These are phyloP conservation scores for Globisporangium ultimum DNA, from an alignment of 352 stramenopile genomes.

Conservation along the genomic window DNA sequence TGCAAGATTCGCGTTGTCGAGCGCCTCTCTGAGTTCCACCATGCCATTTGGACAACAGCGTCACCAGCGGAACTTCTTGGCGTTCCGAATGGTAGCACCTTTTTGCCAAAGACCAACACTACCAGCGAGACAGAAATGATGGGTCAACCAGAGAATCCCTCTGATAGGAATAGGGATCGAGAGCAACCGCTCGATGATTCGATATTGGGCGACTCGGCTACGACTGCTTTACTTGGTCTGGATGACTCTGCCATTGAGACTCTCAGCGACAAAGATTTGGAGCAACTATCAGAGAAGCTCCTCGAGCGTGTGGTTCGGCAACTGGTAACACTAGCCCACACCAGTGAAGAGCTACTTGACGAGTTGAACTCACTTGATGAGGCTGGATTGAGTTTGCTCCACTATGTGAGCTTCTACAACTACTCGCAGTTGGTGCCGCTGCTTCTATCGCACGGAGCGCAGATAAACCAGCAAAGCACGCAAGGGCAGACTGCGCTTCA, in stretches of 20 bases:
- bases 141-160: too few species aligned
- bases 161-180: too few species aligned
- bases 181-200: too few species aligned
- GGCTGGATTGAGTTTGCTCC: constrained; percentile 79
- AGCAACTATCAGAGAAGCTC: constrained; percentile 73
- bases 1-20: constrained; percentile 88
- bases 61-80: constrained; percentile 13
- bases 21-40: constrained; percentile 76
- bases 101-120: not conserved
- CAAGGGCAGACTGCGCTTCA: constrained; percentile 84
- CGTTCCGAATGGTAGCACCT: constrained; percentile 1
- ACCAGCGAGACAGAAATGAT: too few species aligned
- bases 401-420: constrained; percentile 90
- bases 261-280: constrained; percentile 76
- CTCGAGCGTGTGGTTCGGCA: constrained; percentile 83
- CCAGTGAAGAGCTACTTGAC: constrained; percentile 75
- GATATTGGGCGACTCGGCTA: not conserved
- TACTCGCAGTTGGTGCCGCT: constrained; percentile 76
- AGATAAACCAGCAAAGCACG: constrained; percentile 83
- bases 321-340: constrained; percentile 75
- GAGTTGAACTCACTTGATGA: constrained; percentile 88
- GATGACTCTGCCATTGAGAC: constrained; percentile 77
- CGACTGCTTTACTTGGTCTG: constrained; percentile 7
- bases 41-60: constrained; percentile 64
- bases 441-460: constrained; percentile 73